Evolutionary conservation across 306 rosid species (phyloP).

Genomic region (Hippophae gyantsensis): DNA sequence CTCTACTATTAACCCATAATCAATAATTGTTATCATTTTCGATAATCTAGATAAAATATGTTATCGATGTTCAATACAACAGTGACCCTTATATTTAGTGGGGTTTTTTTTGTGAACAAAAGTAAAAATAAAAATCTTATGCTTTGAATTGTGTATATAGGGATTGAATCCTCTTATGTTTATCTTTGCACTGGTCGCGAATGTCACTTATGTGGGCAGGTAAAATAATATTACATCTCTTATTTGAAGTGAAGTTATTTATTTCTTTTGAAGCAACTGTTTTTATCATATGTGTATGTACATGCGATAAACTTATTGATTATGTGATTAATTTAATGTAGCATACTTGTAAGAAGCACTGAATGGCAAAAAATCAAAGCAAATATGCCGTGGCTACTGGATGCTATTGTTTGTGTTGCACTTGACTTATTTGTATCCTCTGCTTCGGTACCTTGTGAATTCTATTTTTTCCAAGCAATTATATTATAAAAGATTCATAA

Average conservation of each 20-base stretch:
- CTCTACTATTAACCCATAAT: too few species aligned
- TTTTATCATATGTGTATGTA: neutral
- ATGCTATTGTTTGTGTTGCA: slow-evolving; percentile 74
- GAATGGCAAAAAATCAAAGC: slow-evolving; percentile 81
- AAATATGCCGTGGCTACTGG: slow-evolving; percentile 86
- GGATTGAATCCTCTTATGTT: slow-evolving; percentile 96
- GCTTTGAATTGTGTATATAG: slow-evolving; percentile 13
- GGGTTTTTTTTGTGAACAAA: too few species aligned
- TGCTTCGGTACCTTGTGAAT: neutral
- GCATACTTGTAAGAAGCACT: slow-evolving; percentile 64
- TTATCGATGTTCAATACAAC: too few species aligned
- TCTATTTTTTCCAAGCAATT: neutral
- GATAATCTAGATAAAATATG: too few species aligned
- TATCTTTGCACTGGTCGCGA: slow-evolving; percentile 78
- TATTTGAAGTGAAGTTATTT: neutral
- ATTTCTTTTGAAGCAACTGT: neutral
- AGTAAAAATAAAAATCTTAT: too few species aligned
- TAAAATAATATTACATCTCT: neutral
- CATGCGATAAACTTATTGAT: neutral
- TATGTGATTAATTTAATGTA: slow-evolving; percentile 13
- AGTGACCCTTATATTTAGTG: too few species aligned
- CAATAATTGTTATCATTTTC: too few species aligned
- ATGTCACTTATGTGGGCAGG: slow-evolving; percentile 73
- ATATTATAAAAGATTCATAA: too few species aligned
- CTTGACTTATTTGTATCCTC: slow-evolving; percentile 93